These are phyloP conservation scores for Ceratobasidium sp. DNA, from an alignment of 1,284 basidiomycete species.

Conservation along the genomic window DNA sequence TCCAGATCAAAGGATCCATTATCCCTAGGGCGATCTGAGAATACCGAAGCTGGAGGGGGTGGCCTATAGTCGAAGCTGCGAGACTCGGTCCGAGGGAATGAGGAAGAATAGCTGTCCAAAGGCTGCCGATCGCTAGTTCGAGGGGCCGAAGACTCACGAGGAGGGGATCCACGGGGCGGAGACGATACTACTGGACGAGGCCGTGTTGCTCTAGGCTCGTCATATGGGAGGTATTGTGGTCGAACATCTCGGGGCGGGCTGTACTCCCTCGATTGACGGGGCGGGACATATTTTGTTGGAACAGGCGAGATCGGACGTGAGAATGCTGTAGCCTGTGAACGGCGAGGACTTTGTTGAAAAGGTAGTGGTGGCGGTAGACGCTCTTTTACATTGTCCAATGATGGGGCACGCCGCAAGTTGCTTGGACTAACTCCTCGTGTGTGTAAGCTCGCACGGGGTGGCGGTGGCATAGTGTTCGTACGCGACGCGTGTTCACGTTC, in stretches of 20 bases:
- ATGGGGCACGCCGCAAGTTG: slow-evolving; percentile 3
- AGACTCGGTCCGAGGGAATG: slow-evolving; percentile 25
- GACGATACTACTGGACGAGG: slow-evolving; percentile 37
- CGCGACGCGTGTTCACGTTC: slow-evolving; percentile 25
- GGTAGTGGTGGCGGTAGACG: slow-evolving; percentile 2
- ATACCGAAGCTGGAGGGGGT: slow-evolving; percentile 16
- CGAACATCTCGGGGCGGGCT: slow-evolving; percentile 30
- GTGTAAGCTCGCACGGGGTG: slow-evolving; percentile 13
- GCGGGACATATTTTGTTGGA: slow-evolving; percentile 8
- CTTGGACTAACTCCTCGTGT: background rate
- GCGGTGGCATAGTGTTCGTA: slow-evolving; percentile 8
- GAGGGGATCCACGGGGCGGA: slow-evolving; percentile 40
- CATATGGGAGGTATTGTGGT: slow-evolving; percentile 35
- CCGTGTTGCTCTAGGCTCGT: slow-evolving; percentile 20
- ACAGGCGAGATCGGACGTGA: slow-evolving; percentile 1
- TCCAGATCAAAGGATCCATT: slow-evolving; percentile 18
- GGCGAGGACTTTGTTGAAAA: slow-evolving; percentile 27
- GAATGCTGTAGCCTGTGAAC: slow-evolving; percentile 13
- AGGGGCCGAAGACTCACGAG: slow-evolving; percentile 16
- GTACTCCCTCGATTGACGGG: slow-evolving; percentile 12
- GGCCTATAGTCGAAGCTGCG: slow-evolving; percentile 34
- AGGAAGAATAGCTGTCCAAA: slow-evolving; percentile 14
- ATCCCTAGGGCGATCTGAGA: slow-evolving; percentile 16
- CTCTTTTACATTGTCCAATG: background rate
- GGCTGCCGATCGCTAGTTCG: slow-evolving; percentile 15